Base-by-base conservation (phyloP, 352 stramenopile species). In the Phytophthora cactorum region DNA sequence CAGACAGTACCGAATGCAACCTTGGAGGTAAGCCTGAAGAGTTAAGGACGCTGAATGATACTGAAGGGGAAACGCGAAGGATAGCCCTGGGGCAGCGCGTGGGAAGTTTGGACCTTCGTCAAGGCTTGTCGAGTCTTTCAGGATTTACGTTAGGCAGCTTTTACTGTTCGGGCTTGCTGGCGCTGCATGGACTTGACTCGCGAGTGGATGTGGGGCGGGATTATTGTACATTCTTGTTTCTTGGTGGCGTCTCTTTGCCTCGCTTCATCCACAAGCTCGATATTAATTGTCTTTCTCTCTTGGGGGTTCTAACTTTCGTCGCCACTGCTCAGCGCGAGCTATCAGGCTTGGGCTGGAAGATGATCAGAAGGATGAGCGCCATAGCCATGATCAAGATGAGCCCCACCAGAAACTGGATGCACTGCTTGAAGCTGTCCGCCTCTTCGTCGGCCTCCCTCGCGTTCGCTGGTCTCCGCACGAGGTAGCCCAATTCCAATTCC, bases 301-400 rank as follows among this genome's bases (percentile, higher is more conserved):
- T 39, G 12, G 44, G 51, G 28, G 11, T 9, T 59, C 32, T 43
- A 53, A 2, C 52, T 55, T 45, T 39, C 25, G n/a, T 57, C 32
- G 10, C 7, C 4, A 9, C 38, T n/a, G 39, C 52, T 78, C 61
- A 89, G 39, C 59, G 36, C 29, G 44, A 60, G 29, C 31, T 62
- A 28, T 52, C 29, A 3, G 45, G 25, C 11, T 52, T 5, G 15
- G 79, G 79, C 59, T 90, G 72, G 70, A 91, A 82, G 46, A 91
- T 85, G 64, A 91, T 88, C 44, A 91, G 73, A 53, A 91, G 63
- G 29, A 91, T 82, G 10, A 91, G 76, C 61, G 75, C 77, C 51
- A 86, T 74, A 27, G 81, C 81, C 53, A 91, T 82, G 39, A 90
- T 75, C 31, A 91, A 66, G 54, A 91, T 85, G n/a, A 91, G 78